phyloP scores from a whole-genome alignment of 345 rosid species.

The Pseudoturritis turrita region DNA sequence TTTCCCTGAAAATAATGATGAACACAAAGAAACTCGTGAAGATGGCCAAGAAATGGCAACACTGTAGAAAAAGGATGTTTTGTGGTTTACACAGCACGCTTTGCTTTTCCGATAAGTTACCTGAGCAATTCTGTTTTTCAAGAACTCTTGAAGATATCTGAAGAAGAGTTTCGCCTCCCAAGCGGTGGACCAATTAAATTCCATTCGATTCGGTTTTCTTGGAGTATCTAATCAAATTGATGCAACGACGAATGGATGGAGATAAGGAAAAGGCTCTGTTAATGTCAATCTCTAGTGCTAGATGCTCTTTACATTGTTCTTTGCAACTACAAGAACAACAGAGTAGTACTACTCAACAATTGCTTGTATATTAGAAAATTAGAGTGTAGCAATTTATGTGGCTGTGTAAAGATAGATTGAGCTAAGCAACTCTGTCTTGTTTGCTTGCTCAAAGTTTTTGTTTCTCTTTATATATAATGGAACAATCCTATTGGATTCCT shows the following conservation, averaged over 20 bases:
- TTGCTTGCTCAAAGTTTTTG: not conserved
- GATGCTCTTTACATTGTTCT: conserved; percentile 5
- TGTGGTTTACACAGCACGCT: conserved; percentile 30
- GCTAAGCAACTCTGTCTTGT: no score
- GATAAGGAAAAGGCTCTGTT: conserved; percentile 22
- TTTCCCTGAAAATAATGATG: not conserved
- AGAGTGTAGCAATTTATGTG: no score
- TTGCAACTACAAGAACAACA: not conserved
- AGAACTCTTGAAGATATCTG: conserved; percentile 37
- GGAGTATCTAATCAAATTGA: conserved; percentile 25
- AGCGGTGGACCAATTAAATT: conserved; percentile 24
- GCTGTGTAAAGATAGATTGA: no score
- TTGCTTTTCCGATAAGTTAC: conserved; percentile 12
- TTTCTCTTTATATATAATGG: conserved; percentile 5
- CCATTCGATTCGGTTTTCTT: conserved; percentile 27
- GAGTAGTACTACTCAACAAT: not conserved
- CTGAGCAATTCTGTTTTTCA: conserved; percentile 21
- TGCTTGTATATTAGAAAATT: not conserved
- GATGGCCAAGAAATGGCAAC: conserved; percentile 27
- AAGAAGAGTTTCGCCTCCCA: conserved; percentile 36
- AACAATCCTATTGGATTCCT: not conserved
- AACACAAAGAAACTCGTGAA: conserved; percentile 14
- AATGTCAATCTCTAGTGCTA: not conserved
- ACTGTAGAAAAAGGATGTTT: conserved; percentile 27
- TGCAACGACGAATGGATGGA: not conserved